Conservation (phyloP, 2,329 filamentous ascomycete species). For the Fusarium chuoi region DNA sequence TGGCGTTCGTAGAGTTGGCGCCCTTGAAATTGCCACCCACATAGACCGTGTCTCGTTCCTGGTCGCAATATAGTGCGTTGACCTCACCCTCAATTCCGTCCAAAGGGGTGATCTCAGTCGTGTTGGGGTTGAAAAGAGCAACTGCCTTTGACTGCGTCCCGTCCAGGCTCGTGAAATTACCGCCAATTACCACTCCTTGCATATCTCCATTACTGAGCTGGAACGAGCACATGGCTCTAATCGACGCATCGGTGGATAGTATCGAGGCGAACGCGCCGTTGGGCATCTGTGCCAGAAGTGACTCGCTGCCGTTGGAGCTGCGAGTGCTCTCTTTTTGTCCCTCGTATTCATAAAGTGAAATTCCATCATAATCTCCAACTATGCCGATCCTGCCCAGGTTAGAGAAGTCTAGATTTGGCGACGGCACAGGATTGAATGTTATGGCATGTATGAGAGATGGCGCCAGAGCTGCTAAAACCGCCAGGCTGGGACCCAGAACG, state of each 20-base stretch:
- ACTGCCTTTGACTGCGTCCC: conserved; percentile 80
- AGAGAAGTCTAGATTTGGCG: conserved; percentile 80
- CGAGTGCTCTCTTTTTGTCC: conserved; percentile 78
- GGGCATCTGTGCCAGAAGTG: conserved; percentile 82
- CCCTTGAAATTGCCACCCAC: conserved; percentile 88
- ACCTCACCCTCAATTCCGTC: conserved; percentile 86
- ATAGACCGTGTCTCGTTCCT: conserved; percentile 81
- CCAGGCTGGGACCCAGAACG: conserved; percentile 46
- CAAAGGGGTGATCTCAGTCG: conserved; percentile 75
- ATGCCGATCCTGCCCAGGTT: conserved; percentile 85
- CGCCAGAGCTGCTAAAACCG: conserved; percentile 55
- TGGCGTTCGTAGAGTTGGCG: conserved; percentile 86
- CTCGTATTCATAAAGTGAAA: conserved; percentile 88
- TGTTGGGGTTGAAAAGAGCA: conserved; percentile 82
- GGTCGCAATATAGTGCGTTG: conserved; percentile 83
- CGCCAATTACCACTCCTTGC: conserved; percentile 84
- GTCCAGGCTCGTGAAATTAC: conserved; percentile 94
- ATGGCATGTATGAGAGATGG: conserved; percentile 60
- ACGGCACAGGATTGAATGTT: conserved; percentile 70
- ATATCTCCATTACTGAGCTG: conserved; percentile 72
- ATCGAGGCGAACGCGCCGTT: conserved; percentile 84
- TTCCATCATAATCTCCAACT: conserved; percentile 88
- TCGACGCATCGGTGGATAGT: conserved; percentile 82
- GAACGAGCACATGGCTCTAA: conserved; percentile 88
- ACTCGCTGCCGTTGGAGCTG: conserved; percentile 80